A percentile compares a stretch with the other conserved stretches of the same genome.
Evolutionary conservation across 2,329 filamentous ascomycete genomes (phyloP).

Genomic region (Aspergillus novofumigatus): DNA sequence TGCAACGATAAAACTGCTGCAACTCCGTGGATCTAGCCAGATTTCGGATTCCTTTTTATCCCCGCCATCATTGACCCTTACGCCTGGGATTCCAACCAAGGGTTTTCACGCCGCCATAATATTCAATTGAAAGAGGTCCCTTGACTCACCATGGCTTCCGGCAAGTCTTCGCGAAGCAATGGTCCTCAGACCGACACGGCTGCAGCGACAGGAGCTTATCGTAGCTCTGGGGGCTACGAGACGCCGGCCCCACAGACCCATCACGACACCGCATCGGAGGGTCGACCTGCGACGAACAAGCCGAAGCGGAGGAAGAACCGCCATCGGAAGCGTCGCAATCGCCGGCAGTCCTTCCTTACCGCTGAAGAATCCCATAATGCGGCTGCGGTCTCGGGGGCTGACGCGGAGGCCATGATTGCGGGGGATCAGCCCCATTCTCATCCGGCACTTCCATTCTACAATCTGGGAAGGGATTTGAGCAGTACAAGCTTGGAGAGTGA

Average conservation of each 20-base stretch:
- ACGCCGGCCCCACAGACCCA: conserved; percentile 11
- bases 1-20: not conserved
- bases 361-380: conserved; percentile 51
- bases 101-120: not conserved
- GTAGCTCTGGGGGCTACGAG: conserved; percentile 4
- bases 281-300: conserved; percentile 19
- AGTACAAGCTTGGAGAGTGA: conserved; percentile 87
- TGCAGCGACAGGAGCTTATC: conserved; percentile 1
- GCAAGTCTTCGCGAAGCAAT: conserved; percentile 3
- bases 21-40: conserved; percentile 5
- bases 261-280: conserved; percentile 19
- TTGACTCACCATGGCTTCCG: conserved; percentile 11
- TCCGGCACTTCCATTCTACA: conserved; percentile 50
- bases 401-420: conserved; percentile 27
- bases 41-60: not conserved
- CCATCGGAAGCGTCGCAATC: conserved; percentile 72
- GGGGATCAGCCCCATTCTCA: conserved; percentile 22
- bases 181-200: conserved; percentile 6
- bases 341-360: conserved; percentile 76
- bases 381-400: conserved; percentile 46
- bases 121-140: not conserved
- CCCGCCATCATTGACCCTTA: not conserved
- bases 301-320: conserved; percentile 62
- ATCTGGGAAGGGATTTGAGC: conserved; percentile 61
- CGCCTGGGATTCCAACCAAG: not conserved